Conservation (phyloP, 129 eudicot genomes). For the Ambrosia artemisiifolia region DNA sequence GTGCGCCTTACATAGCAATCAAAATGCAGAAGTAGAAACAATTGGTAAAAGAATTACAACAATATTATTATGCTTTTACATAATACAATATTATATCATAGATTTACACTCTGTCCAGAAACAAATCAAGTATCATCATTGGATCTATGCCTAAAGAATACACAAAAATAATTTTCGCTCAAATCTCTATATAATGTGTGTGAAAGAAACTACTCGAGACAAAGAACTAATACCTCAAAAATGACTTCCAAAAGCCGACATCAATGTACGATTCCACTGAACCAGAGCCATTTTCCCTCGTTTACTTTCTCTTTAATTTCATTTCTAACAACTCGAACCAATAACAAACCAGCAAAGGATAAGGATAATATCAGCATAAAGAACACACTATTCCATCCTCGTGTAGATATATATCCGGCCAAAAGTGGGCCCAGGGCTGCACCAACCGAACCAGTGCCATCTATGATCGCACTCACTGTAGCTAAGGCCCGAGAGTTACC, state of each 20-base stretch:
- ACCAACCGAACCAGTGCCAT: slow-evolving; percentile 96
- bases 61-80: background rate
- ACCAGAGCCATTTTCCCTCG: slow-evolving; percentile 72
- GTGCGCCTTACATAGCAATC: too few species aligned
- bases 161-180: background rate
- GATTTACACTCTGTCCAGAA: background rate
- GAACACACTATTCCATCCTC: slow-evolving; percentile 90
- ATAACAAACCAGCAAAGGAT: slow-evolving; percentile 52
- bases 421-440: slow-evolving; percentile 94
- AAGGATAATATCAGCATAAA: slow-evolving; percentile 73
- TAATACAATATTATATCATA: background rate
- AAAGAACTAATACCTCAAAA: slow-evolving; percentile 5
- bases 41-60: too few species aligned
- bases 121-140: slow-evolving; percentile 1
- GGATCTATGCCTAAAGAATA: slow-evolving; percentile 6
- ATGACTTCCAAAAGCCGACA: background rate
- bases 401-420: slow-evolving; percentile 84
- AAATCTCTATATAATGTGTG: background rate
- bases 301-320: slow-evolving; percentile 63
- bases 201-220: slow-evolving; percentile 9
- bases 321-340: slow-evolving; percentile 57
- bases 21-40: too few species aligned
- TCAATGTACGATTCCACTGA: slow-evolving; percentile 33
- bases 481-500: slow-evolving; percentile 91
- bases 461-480: slow-evolving; percentile 89